phyloP scores from a whole-genome alignment of 176 grass and related monocot genomes.

The Miscanthus lutarioriparius region DNA sequence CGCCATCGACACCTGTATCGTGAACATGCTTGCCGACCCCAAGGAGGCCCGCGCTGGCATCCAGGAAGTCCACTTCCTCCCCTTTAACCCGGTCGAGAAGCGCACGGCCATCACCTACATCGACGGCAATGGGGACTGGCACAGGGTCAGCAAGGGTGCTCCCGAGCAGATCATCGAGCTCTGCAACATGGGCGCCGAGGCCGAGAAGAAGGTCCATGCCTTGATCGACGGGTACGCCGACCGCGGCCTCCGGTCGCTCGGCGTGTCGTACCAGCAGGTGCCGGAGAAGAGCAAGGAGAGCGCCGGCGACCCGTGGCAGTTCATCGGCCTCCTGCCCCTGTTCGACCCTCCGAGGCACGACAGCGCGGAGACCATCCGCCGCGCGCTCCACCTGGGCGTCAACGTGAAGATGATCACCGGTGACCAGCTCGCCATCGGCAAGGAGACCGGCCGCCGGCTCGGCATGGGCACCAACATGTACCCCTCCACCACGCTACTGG shows the following conservation, averaged over 20 bases:
- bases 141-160: slow-evolving; percentile 87
- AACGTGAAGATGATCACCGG: slow-evolving; percentile 99
- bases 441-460: slow-evolving; percentile 80
- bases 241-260: slow-evolving; percentile 77
- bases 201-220: slow-evolving; percentile 65
- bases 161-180: slow-evolving; percentile 97
- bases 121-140: slow-evolving; percentile 76
- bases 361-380: slow-evolving; percentile 90
- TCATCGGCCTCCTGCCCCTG: slow-evolving; percentile 79
- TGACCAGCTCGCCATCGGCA: slow-evolving; percentile 90
- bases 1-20: slow-evolving; percentile 91
- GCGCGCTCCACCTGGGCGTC: slow-evolving; percentile 73
- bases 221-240: slow-evolving; percentile 70
- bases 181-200: slow-evolving; percentile 61
- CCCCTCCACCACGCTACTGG: slow-evolving; percentile 75
- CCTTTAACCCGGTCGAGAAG: slow-evolving; percentile 95
- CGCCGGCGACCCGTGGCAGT: slow-evolving; percentile 70
- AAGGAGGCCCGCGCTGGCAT: slow-evolving; percentile 90
- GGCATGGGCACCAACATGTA: slow-evolving; percentile 99
- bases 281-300: slow-evolving; percentile 77
- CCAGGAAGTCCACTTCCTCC: slow-evolving; percentile 81
- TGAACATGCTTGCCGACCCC: slow-evolving; percentile 78
- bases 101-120: slow-evolving; percentile 95
- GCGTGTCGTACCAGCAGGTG: slow-evolving; percentile 72
- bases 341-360: slow-evolving; percentile 92